Conservation (phyloP, 495 filamentous ascomycete genomes). For the Tuber microsphaerosporum region DNA sequence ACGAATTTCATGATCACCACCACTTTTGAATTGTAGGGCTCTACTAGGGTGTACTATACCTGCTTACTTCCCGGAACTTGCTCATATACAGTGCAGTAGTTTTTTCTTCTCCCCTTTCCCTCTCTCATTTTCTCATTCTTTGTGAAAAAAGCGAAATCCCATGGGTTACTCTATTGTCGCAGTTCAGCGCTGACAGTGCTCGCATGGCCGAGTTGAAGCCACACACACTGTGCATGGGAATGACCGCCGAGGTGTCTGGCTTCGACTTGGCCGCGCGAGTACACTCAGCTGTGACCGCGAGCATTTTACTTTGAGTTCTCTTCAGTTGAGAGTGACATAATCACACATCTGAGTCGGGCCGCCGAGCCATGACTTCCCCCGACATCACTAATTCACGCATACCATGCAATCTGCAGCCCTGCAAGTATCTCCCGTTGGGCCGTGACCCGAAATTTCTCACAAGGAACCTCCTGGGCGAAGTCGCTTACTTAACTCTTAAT, state of each 20-base stretch:
- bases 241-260: no score
- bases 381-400: neutral
- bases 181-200: neutral
- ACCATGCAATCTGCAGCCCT: conserved; percentile 1
- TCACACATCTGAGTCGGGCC: neutral
- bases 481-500: neutral
- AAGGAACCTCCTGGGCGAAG: neutral
- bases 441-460: neutral
- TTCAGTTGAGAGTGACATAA: neutral
- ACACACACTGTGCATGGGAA: no score
- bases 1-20: neutral
- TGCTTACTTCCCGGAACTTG: neutral
- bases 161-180: neutral
- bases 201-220: no score
- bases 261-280: neutral
- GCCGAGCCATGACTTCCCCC: neutral
- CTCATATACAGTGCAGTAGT: neutral
- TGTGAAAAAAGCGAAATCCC: neutral
- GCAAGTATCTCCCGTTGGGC: neutral
- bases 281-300: neutral
- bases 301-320: neutral
- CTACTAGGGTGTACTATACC: neutral
- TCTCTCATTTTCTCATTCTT: neutral
- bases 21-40: neutral
- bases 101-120: neutral